Base-by-base conservation (phyloP, 2,329 filamentous ascomycete genomes). In the Dothideomycetidae sp. region DNA sequence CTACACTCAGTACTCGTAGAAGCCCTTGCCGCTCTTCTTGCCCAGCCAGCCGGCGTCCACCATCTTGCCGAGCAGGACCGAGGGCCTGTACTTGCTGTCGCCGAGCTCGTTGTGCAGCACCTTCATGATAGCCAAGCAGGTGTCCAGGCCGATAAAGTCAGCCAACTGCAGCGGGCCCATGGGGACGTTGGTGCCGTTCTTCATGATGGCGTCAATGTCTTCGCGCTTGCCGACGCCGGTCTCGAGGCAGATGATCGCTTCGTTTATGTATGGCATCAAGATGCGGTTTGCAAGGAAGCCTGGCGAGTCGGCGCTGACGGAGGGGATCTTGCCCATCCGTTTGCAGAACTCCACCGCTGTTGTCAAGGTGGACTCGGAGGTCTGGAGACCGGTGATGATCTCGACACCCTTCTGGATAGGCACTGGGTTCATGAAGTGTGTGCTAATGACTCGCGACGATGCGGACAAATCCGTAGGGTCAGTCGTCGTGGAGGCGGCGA, bases 341-440 rank as follows among this genome's bases (percentile, higher is more conserved):
- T 80, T 75, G 61, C 88, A 88, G 55, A 98, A 88, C 4, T 73
- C 78, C 9, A 96, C 62, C 2, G 90, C 84, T 0, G 79, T 82
- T 12, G 83, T 77, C 31, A 94, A 63, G 1, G 90, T 96, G 43
- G 73, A 71, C 48, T 75, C 64, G 41, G 82, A 90, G 2, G 90
- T 98, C 60, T 98, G 90, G 18, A 98, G 68, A 18, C 85, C 90
- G 36, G 81, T 78, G 56, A 98, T 96, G 52, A 98, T 94, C 63
- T 98, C 90, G 4, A 98, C 90, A 36, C 90, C 90, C 61, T 93
- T 93, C 56, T 96, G 90, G 19, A 98, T 65, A 2, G 90, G 90
- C 0, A 98, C 90, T 0, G 90, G 90, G 67, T 98, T 98, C 90
- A 98, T 98, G 62, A 98, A 98, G 60, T 98, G 90, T 11, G 90